phyloP scores from a whole-genome alignment of 1,139 yeast genomes.

The Wickerhamomyces sp. region DNA sequence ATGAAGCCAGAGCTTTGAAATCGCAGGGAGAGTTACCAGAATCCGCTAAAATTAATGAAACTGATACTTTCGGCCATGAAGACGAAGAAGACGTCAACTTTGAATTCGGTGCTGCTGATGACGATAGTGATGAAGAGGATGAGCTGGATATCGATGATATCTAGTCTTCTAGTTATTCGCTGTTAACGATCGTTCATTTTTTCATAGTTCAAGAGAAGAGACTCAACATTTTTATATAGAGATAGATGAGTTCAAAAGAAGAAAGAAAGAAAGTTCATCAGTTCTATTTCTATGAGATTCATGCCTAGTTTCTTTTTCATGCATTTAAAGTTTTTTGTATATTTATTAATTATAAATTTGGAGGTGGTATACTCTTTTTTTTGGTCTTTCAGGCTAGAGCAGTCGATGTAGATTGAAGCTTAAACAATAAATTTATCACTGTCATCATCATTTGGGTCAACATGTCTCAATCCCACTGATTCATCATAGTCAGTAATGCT shows the following conservation, averaged over 20 bases:
- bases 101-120: slow-evolving; percentile 96
- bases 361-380: no score
- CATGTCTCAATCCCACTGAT: slow-evolving; percentile 53
- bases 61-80: slow-evolving; percentile 94
- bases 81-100: slow-evolving; percentile 97
- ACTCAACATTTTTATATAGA: no score
- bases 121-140: slow-evolving; percentile 69
- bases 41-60: slow-evolving; percentile 94
- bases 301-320: no score
- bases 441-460: slow-evolving; percentile 43
- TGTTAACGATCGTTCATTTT: slow-evolving; percentile 1
- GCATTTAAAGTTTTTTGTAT: no score
- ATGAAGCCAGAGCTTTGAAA: slow-evolving; percentile 96
- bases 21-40: slow-evolving; percentile 96
- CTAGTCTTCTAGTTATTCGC: slow-evolving; percentile 30
- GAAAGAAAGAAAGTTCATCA: no score
- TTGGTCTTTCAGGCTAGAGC: no score
- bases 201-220: slow-evolving; percentile 5
- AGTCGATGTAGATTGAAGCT: background rate
- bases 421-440: slow-evolving; percentile 22
- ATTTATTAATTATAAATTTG: no score
- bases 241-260: no score
- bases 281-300: no score
- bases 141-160: slow-evolving; percentile 82
- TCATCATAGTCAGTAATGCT: slow-evolving; percentile 41